Evolutionary conservation across 1,284 basidiomycete genomes (phyloP).

Genomic region (Phaffia rhodozyma): DNA sequence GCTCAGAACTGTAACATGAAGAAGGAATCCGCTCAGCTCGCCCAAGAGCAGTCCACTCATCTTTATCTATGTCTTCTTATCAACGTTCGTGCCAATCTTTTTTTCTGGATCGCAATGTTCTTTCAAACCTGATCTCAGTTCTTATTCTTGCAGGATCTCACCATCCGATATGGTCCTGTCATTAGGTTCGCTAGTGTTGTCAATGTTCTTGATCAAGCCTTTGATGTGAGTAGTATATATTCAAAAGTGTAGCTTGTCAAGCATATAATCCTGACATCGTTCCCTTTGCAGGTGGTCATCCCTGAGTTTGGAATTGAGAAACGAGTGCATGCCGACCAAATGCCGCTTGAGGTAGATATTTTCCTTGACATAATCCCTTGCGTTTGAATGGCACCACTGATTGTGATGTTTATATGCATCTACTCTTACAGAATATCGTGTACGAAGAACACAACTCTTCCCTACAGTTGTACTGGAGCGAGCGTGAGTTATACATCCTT

Average conservation of each 20-base stretch:
- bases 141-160: conserved; percentile 54
- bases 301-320: conserved; percentile 97
- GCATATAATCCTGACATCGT: conserved; percentile 1
- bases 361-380: background rate
- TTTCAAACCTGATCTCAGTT: background rate
- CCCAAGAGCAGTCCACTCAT: conserved; percentile 92
- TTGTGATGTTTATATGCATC: background rate
- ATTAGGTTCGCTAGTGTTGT: conserved; percentile 86
- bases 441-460: conserved; percentile 85
- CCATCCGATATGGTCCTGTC: conserved; percentile 87
- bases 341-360: conserved; percentile 76
- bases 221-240: conserved; percentile 50
- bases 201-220: conserved; percentile 85
- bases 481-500: conserved; percentile 23
- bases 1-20: conserved; percentile 96
- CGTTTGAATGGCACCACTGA: background rate
- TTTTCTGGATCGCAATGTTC: background rate
- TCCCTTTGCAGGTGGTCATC: conserved; percentile 39
- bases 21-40: conserved; percentile 53
- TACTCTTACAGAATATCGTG: conserved; percentile 57
- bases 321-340: conserved; percentile 94
- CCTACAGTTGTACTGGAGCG: conserved; percentile 62
- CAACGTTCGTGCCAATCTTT: conserved; percentile 19
- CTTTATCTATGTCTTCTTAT: conserved; percentile 89
- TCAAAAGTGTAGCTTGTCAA: background rate